Evolutionary conservation across 495 filamentous ascomycete species (phyloP).

Genomic region (Aspergillus steynii): DNA sequence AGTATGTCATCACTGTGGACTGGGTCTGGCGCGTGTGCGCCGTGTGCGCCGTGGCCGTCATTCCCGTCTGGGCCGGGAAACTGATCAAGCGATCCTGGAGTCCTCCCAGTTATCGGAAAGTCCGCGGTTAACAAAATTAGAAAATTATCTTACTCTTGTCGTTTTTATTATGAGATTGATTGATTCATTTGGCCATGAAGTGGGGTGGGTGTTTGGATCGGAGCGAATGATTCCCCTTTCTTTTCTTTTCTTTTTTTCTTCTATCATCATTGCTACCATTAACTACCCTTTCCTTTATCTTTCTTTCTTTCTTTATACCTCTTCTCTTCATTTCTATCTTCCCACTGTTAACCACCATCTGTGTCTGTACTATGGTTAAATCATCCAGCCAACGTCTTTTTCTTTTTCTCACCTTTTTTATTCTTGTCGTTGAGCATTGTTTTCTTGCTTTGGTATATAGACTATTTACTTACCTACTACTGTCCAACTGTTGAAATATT

Average conservation of each 20-base stretch:
- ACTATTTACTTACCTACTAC: not conserved
- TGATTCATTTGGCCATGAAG: not conserved
- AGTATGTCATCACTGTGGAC: constrained; percentile 72
- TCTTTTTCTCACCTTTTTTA: not conserved
- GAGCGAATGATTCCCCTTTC: not conserved
- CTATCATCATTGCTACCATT: too few relatives aligned
- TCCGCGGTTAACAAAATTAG: constrained; percentile 57
- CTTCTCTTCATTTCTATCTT: constrained; percentile 18
- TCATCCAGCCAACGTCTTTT: not conserved
- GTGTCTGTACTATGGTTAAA: not conserved
- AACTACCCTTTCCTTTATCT: not conserved
- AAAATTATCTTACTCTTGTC: not conserved
- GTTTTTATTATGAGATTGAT: not conserved
- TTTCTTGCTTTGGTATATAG: not conserved
- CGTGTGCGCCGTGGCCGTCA: constrained; percentile 72
- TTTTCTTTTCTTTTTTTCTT: not conserved
- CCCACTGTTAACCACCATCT: not conserved
- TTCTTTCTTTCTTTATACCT: constrained; percentile 17
- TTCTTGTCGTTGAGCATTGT: not conserved
- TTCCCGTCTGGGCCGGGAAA: constrained; percentile 88
- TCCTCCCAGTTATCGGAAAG: constrained; percentile 95
- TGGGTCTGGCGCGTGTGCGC: constrained; percentile 88
- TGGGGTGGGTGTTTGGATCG: not conserved
- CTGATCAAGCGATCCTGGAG: constrained; percentile 77
- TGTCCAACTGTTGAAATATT: not conserved